Conservation (phyloP, 106 monocot species). For the Xerophyta viscosa region DNA sequence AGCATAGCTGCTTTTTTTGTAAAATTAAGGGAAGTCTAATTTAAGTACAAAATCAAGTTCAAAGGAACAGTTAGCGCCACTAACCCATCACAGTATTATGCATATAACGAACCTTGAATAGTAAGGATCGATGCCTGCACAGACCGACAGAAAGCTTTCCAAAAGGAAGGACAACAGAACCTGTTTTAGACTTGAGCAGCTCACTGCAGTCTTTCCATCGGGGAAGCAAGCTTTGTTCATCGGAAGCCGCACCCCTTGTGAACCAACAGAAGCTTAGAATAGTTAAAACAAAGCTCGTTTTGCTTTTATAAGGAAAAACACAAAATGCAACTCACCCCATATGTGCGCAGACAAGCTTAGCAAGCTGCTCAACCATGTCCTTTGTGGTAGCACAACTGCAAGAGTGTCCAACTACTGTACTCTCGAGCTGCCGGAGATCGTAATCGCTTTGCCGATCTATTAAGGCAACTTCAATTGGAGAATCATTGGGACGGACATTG, state of each 20-base stretch:
- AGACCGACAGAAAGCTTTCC: slow-evolving; percentile 79
- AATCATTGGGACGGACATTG: slow-evolving; percentile 47
- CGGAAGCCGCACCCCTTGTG: slow-evolving; percentile 64
- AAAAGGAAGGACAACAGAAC: slow-evolving; percentile 63
- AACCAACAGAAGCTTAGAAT: too few species aligned
- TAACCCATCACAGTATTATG: neutral
- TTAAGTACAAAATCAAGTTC: neutral
- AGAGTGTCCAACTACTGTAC: slow-evolving; percentile 38
- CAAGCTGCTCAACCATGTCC: slow-evolving; percentile 80
- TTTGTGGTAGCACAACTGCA: slow-evolving; percentile 37
- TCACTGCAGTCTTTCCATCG: slow-evolving; percentile 57
- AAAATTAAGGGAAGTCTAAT: too few species aligned
- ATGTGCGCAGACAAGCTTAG: slow-evolving; percentile 61
- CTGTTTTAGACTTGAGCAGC: slow-evolving; percentile 28
- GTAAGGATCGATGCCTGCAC: slow-evolving; percentile 79
- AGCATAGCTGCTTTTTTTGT: too few species aligned
- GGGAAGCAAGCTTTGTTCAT: slow-evolving; percentile 45
- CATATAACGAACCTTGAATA: slow-evolving; percentile 62
- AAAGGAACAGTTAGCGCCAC: neutral
- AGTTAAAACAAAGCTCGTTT: too few species aligned
- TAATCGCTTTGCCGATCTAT: slow-evolving; percentile 58
- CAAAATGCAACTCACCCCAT: slow-evolving; percentile 97
- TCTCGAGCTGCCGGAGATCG: slow-evolving; percentile 55
- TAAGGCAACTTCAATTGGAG: slow-evolving; percentile 63
- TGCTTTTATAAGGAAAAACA: too few species aligned